Evolutionary conservation across 306 rosid species (phyloP), one percentile per base, ranked within the genome.

Genomic region (Malus domestica): DNA sequence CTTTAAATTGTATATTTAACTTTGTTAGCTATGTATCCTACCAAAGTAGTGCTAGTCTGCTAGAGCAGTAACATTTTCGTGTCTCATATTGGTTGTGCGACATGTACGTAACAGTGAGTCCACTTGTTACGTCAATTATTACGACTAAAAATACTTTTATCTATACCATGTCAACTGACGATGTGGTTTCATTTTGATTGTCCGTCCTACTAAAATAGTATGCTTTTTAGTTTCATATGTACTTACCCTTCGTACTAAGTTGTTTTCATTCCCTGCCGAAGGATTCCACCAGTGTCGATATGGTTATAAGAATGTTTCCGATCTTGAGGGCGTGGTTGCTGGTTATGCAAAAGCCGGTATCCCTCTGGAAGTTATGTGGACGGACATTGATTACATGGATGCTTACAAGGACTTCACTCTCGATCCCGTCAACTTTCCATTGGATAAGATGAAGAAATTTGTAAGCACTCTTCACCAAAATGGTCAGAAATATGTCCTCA

Each of bases 331-430:
- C 5, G 97, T 94, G 79, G 94, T 90, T 71, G 82, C 90, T 68
- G 88, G 88, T 76, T 91, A 94, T 75, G 83, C 93, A 67, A 88
- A 89, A 80, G 88, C 93, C 15, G 15, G 27, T 1, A 91, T 94
- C 79, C 98, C 96, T 68, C 97, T 94, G 11, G 98, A 93, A 90
- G 97, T 88, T 45, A 87, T 90, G 82, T 93, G 98, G 97, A 91
- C 98, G 14, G 97, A 94, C 76, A 91, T 94, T 80, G 97, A 94
- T 83, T 91, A 91, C 87, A 94, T 91, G 98, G 97, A 91, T 83
- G 93, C 78, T 25, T 87, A 69, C 70, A 94, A 94, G 86, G 95
- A 90, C 79, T 94, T 94, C 77, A 91, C 97, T 44, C 85, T 94
- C 70, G 97, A 94, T 79, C 98, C 95, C 55, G 71, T 91, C 67